Evolutionary conservation across 192 early-diverging fungal species (phyloP).

Genomic region (Backusella sp.): DNA sequence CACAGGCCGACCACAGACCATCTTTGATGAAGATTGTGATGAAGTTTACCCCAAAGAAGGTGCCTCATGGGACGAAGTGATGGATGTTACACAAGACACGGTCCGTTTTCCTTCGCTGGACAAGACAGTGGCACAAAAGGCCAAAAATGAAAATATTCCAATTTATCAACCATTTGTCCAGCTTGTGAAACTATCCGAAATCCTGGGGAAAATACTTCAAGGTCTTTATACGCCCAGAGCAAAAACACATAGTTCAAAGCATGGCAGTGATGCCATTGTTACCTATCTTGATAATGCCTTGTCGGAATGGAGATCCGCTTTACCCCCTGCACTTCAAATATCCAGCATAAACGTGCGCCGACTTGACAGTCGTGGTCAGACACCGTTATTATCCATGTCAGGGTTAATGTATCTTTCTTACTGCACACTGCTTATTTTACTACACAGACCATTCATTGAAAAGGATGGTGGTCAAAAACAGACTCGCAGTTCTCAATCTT

Average conservation of each 20-base stretch:
- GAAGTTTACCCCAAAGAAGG: constrained; percentile 31
- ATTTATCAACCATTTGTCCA: constrained; percentile 43
- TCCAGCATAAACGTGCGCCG: constrained; percentile 18
- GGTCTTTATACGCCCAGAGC: constrained; percentile 37
- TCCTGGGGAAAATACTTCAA: constrained; percentile 34
- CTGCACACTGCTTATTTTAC: constrained; percentile 47
- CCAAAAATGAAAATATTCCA: constrained; percentile 26
- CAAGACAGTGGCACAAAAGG: constrained; percentile 19
- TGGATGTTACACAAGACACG: constrained; percentile 21
- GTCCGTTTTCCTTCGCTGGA: constrained; percentile 31
- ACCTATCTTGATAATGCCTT: constrained; percentile 32
- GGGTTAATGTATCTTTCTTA: constrained; percentile 46
- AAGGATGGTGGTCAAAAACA: constrained; percentile 20
- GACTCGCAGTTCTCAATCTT: constrained; percentile 26
- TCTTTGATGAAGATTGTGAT: constrained; percentile 45
- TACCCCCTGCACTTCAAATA: constrained; percentile 30
- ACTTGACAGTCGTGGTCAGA: constrained; percentile 19
- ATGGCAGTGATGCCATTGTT: constrained; percentile 36
- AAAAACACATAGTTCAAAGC: constrained; percentile 30
- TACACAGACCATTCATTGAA: constrained; percentile 57
- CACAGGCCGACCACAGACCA: constrained; percentile 57
- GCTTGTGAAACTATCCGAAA: constrained; percentile 37
- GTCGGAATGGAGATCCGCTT: constrained; percentile 31
- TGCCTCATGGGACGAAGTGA: constrained; percentile 38
- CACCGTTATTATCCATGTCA: constrained; percentile 32